Evolutionary conservation across 495 filamentous ascomycete species (phyloP).

Genomic region (Aspergillus ellipticus): DNA sequence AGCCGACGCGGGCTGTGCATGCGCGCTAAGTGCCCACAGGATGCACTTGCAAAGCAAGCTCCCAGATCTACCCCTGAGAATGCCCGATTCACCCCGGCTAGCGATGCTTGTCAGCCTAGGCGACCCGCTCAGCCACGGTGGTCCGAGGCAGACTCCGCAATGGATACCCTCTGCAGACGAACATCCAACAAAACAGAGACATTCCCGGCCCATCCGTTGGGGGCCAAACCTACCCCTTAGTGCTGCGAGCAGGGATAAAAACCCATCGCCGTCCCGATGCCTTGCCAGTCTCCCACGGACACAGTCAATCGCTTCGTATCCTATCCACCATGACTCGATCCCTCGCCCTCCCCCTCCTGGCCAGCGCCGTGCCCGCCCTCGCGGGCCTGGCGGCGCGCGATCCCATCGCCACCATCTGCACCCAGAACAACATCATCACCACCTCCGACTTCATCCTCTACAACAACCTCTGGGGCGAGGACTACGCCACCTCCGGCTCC

Average conservation of each 20-base stretch:
- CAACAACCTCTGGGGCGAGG: slow-evolving; percentile 4
- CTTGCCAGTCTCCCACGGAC: too few species aligned
- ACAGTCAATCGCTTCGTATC: too few species aligned
- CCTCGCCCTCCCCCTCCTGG: background rate
- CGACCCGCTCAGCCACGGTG: background rate
- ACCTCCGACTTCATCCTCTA: slow-evolving; percentile 4
- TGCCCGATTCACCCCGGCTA: background rate
- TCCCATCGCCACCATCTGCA: background rate
- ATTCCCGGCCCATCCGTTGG: background rate
- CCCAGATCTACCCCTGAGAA: background rate
- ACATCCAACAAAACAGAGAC: background rate
- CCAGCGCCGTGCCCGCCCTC: background rate
- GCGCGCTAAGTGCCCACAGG: too few species aligned
- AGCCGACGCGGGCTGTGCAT: too few species aligned
- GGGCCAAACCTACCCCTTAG: background rate
- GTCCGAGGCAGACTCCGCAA: background rate
- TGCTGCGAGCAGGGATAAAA: background rate
- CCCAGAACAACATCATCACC: slow-evolving; percentile 4
- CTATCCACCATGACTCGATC: background rate
- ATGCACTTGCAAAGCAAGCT: too few species aligned
- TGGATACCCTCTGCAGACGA: background rate
- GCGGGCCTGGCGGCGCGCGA: background rate
- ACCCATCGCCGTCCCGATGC: background rate
- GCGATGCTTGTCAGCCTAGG: background rate
- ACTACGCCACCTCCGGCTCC: background rate